Base-by-base conservation (phyloP, 1,284 basidiomycete species). In the Tetrapyrgos nigripes region DNA sequence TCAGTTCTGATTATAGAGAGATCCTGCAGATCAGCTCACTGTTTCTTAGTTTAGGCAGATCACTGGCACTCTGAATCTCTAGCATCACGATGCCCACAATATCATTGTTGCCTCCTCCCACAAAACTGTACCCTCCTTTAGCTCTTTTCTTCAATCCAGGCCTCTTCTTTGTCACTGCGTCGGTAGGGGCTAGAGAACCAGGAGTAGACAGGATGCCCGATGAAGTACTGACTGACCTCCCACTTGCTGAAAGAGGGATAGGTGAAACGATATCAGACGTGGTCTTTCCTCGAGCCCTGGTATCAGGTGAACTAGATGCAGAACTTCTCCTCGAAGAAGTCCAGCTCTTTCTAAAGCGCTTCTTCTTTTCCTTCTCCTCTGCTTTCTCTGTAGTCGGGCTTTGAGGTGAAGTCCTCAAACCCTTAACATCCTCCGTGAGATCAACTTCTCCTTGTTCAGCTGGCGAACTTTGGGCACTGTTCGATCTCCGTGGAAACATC, bases 41-140 rank as follows among this genome's bases (percentile, higher is more conserved):
- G 68, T 97, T 98, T 73, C 89, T 92, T 68, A 96, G 79, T 66
- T 85, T 84, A 0, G 97, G 97, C 57, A 99, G 76, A 72, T 97
- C 93, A 17, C 80, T 81, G 2, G 96, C 97, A 27, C 86, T 72
- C 51, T 78, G 73, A 40, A 87, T 83, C 74, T 88, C 87, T 23
- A 96, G 75, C 87, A 97, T 93, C 48, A 97, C 96, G 60, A 99
- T 95, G 1, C 97, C 97, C 2, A 97, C 77, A 46, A 98, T 91
- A 68, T 97, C 96, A 63, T 82, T 79, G 2, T 71, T 50, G 24
- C 52, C 26, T 1, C 50, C 82, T 1, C 87, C 81, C 35, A 85
- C 85, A 66, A 94, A 87, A 67, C 89, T 89, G 73, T 83, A 94
- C 31, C 62, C 55, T 64, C 66, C 48, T 67, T 31, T 44, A 40